Percentiles rank a stretch among this genome's conserved stretches.
Conservation (phyloP, 495 filamentous ascomycete genomes). For the Tuber microsphaerosporum region DNA sequence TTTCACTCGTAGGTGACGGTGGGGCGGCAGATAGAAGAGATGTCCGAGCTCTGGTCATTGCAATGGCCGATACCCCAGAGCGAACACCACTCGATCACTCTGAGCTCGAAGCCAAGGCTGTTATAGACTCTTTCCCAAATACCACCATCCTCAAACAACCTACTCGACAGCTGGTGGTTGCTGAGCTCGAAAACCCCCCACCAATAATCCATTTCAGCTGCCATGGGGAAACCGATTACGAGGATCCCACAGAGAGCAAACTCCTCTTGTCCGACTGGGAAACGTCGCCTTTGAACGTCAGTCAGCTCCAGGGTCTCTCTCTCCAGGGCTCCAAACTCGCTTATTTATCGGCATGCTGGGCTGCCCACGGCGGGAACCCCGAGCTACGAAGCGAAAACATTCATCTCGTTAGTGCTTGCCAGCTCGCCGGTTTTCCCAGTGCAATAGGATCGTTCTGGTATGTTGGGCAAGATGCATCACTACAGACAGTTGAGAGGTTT, state of each 20-base stretch:
- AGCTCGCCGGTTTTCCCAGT: conserved; percentile 44
- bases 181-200: conserved; percentile 6
- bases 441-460: conserved; percentile 43
- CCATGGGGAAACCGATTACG: conserved; percentile 18
- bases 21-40: background rate
- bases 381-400: conserved; percentile 42
- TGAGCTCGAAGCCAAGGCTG: background rate
- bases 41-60: conserved; percentile 8
- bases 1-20: background rate
- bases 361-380: conserved; percentile 25
- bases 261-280: conserved; percentile 27
- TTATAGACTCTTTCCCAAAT: background rate
- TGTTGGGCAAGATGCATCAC: conserved; percentile 22
- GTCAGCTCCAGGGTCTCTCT: conserved; percentile 25
- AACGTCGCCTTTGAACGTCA: conserved; percentile 25
- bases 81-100: conserved; percentile 3
- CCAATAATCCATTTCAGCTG: conserved; percentile 40
- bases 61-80: conserved; percentile 5
- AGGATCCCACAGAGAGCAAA: conserved; percentile 32
- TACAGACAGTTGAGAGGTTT: background rate
- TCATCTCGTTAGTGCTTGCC: conserved; percentile 42
- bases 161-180: conserved; percentile 4
- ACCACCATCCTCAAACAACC: background rate
- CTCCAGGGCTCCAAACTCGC: conserved; percentile 20
- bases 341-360: conserved; percentile 40